Evolutionary conservation across 2,329 filamentous ascomycete genomes (phyloP), one percentile per base, ranked within the genome.

Genomic region (Neonectria ditissima): DNA sequence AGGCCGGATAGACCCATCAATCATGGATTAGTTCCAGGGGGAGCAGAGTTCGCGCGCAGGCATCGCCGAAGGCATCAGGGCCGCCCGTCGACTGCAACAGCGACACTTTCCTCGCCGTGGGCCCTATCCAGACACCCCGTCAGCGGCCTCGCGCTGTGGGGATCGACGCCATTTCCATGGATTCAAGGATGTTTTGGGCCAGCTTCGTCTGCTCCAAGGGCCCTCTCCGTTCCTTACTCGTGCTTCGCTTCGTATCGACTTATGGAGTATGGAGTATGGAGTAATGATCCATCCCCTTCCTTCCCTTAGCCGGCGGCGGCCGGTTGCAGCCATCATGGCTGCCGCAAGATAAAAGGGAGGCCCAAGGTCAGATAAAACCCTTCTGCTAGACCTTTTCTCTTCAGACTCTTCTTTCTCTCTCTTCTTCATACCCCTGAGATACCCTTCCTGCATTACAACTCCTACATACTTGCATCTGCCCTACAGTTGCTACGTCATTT

Each of bases 321-420:
- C 70, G 69, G 67, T 70, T 70, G 70, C 70, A 73, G 65, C 69
- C 67, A 66, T 68, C n/a, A 44, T 18, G 37, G 16, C 43, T 20
- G 30, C 51, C 37, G 45, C 59, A 56, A 45, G 59, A 61, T 47
- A 57, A 65, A 64, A 54, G 54, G 52, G 53, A 41, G 14, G 39
- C 32, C 44, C 59, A 53, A 66, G 51, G 57, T 53, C 68, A 73
- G 71, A 73, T 71, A 61, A 59, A 62, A 43, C 55, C 52, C 30
- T 43, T 34, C 51, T 59, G 56, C 22, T 69, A 51, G 45, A n/a
- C 20, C 43, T 51, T 13, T 16, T 51, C 16, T 16, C 30, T 34
- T 9, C 41, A 37, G 6, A n/a, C 20, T 32, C 43, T 51, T 51
- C 8, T 24, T 4, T 66, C 59, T 48, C 48, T 34, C 34, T 22